Conservation (phyloP, 768 basidiomycete genomes). For the Galerina sulciceps region DNA sequence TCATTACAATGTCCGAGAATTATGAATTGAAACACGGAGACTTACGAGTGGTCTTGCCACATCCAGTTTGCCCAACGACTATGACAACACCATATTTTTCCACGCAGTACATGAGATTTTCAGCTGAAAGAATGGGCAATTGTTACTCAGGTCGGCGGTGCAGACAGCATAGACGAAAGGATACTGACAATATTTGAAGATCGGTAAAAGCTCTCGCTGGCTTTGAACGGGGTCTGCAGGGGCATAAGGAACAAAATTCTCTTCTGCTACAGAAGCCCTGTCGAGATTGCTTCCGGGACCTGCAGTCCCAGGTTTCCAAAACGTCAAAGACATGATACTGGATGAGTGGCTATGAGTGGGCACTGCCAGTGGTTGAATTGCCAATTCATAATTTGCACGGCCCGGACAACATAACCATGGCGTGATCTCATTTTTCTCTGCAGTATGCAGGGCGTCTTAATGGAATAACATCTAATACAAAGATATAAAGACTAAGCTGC, state of each 20-base stretch:
- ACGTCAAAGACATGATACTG: constrained; percentile 58
- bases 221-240: constrained; percentile 64
- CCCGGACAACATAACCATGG: no score
- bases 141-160: not conserved
- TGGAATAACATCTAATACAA: no score
- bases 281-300: constrained; percentile 90
- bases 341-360: not conserved
- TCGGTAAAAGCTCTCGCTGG: constrained; percentile 85
- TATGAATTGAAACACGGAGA: constrained; percentile 16
- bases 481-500: no score
- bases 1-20: constrained; percentile 16
- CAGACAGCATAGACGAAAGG: not conserved
- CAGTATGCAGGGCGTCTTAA: no score
- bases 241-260: constrained; percentile 68
- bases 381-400: not conserved
- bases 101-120: constrained; percentile 80
- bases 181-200: constrained; percentile 75
- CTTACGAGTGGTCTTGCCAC: constrained; percentile 97
- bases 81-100: constrained; percentile 86
- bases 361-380: not conserved
- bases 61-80: constrained; percentile 94
- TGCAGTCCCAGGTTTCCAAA: constrained; percentile 90
- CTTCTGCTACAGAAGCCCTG: constrained; percentile 79
- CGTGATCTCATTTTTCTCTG: no score
- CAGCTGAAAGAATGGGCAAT: constrained; percentile 46